A percentile compares a stretch with the other conserved stretches of the same genome.
Conservation (phyloP, 108 stramenopile genomes). For the Cyclotella cryptica region DNA sequence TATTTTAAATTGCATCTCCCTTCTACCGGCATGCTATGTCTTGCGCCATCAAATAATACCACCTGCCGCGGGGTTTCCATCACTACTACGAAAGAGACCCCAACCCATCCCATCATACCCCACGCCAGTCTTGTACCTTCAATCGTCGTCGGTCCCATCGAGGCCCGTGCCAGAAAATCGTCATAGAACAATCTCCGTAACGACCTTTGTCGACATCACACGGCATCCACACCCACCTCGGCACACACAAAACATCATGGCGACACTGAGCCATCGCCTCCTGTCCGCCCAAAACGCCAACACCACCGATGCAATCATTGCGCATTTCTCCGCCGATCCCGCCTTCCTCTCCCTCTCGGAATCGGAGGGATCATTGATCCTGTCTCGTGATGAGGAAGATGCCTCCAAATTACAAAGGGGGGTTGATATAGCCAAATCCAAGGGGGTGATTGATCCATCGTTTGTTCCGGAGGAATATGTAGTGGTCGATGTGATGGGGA, state of each 20-base stretch:
- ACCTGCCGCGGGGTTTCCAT: too few relatives aligned
- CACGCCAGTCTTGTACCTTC: too few relatives aligned
- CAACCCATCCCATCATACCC: too few relatives aligned
- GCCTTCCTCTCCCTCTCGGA: conserved; percentile 56
- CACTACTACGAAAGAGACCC: too few relatives aligned
- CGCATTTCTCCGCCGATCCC: conserved; percentile 43
- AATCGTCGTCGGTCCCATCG: too few relatives aligned
- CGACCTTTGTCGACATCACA: too few relatives aligned
- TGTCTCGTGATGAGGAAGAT: conserved; percentile 82
- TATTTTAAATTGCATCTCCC: too few relatives aligned
- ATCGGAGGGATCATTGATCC: conserved; percentile 68
- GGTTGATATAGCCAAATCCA: conserved; percentile 82
- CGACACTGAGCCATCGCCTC: conserved; percentile 48
- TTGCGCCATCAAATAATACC: too few relatives aligned
- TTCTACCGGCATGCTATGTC: too few relatives aligned
- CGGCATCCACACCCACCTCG: too few relatives aligned
- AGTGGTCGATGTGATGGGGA: conserved; percentile 83
- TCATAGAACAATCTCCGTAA: too few relatives aligned
- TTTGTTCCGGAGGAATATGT: conserved; percentile 82
- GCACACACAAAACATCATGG: background rate
- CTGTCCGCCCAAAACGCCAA: conserved; percentile 79
- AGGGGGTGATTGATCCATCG: conserved; percentile 84
- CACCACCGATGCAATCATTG: conserved; percentile 83
- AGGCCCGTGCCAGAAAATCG: too few relatives aligned
- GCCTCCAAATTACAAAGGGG: conserved; percentile 74